A percentile compares a stretch with the other conserved stretches of the same genome.
phyloP scores from a whole-genome alignment of 352 stramenopile species.

The Aphanomyces stellatus region DNA sequence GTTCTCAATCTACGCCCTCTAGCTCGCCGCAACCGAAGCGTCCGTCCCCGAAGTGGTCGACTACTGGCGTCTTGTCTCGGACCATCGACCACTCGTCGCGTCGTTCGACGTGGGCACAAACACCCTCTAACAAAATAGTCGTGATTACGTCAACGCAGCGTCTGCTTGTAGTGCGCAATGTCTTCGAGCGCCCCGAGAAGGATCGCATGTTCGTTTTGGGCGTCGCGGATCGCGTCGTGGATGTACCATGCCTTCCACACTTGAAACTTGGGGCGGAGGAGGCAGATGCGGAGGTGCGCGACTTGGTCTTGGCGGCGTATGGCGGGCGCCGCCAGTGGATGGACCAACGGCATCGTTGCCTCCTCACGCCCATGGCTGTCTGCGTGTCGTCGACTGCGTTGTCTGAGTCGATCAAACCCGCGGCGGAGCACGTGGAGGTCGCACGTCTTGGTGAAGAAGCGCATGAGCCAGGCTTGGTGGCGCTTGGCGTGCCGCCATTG shows the following conservation, averaged over 20 bases:
- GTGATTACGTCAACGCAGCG: constrained; percentile 1
- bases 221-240: constrained; percentile 30
- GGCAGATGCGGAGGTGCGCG: neutral
- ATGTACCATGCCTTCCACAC: constrained; percentile 49
- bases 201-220: constrained; percentile 34
- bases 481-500: constrained; percentile 1
- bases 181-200: constrained; percentile 36
- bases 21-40: neutral
- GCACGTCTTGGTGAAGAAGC: constrained; percentile 14
- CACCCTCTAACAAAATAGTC: constrained; percentile 14
- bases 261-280: constrained; percentile 27
- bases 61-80: constrained; percentile 78
- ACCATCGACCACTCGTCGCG: constrained; percentile 23
- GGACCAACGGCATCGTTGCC: no score
- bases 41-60: constrained; percentile 40
- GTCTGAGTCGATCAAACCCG: neutral
- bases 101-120: constrained; percentile 18
- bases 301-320: neutral
- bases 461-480: constrained; percentile 13
- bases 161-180: constrained; percentile 29
- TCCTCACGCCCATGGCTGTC: neutral
- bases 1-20: neutral
- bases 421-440: neutral
- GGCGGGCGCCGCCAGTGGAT: no score
- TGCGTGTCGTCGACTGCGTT: neutral